Conservation (phyloP, 176 grass and related monocot genomes). For the Alopecurus myosuroides region DNA sequence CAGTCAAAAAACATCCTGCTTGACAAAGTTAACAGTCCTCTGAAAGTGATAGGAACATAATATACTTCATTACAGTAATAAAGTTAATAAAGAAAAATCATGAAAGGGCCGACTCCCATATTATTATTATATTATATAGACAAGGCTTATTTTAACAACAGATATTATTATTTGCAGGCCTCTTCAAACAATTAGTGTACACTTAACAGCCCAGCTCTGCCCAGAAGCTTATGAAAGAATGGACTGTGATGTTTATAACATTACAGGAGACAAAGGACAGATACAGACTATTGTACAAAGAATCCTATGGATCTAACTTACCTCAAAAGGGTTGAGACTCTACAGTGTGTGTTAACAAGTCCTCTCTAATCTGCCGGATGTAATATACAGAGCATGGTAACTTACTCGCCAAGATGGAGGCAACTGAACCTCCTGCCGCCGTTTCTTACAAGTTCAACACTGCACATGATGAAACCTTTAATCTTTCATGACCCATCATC, state of each 20-base stretch:
- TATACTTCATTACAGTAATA: too few species aligned
- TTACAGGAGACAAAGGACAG: slow-evolving; percentile 47
- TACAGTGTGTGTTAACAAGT: slow-evolving; percentile 48
- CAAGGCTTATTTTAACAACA: slow-evolving; percentile 22
- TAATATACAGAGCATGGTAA: slow-evolving; percentile 39
- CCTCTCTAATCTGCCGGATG: slow-evolving; percentile 21
- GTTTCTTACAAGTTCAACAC: slow-evolving; percentile 9
- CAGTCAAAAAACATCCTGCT: neutral
- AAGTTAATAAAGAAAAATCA: neutral
- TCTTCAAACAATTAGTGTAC: slow-evolving; percentile 36
- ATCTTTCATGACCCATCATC: slow-evolving; percentile 34
- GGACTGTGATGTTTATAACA: slow-evolving; percentile 45
- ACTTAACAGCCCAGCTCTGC: slow-evolving; percentile 24
- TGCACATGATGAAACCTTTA: slow-evolving; percentile 11
- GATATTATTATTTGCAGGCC: slow-evolving; percentile 20
- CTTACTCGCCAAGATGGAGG: slow-evolving; percentile 6
- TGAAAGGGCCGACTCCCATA: neutral
- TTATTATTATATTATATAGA: slow-evolving; percentile 8
- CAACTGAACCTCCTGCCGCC: neutral
- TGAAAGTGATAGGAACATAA: neutral
- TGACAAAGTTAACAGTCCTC: neutral
- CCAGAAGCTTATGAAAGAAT: slow-evolving; percentile 72
- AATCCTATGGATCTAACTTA: slow-evolving; percentile 52
- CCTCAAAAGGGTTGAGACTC: slow-evolving; percentile 40
- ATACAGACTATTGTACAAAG: slow-evolving; percentile 81